phyloP scores from a whole-genome alignment of 2,329 filamentous ascomycete species.

The Pochonia chlamydosporia region DNA sequence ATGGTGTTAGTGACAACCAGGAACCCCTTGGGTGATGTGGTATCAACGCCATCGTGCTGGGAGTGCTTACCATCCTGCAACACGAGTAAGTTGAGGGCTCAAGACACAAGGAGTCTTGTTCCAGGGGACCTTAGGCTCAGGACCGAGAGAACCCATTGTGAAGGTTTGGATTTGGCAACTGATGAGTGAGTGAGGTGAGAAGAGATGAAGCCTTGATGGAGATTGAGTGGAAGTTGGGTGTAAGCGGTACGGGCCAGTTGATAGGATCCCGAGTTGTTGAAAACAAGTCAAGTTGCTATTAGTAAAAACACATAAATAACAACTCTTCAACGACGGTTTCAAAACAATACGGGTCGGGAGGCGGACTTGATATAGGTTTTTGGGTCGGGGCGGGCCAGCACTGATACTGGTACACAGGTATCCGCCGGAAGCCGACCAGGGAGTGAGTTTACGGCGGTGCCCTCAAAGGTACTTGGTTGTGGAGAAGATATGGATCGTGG shows the following conservation, averaged over 20 bases:
- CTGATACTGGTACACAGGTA: slow-evolving; percentile 2
- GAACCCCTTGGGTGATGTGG: too few species aligned
- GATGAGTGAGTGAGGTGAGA: not conserved
- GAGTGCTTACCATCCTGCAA: slow-evolving; percentile 66
- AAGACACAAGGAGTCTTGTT: slow-evolving; percentile 65
- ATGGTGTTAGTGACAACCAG: slow-evolving; percentile 2
- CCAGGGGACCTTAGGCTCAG: slow-evolving; percentile 51
- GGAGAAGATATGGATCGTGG: slow-evolving; percentile 12
- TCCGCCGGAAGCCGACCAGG: slow-evolving; percentile 12
- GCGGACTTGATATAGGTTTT: slow-evolving; percentile 10
- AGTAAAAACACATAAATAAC: not conserved
- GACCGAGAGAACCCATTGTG: slow-evolving; percentile 35
- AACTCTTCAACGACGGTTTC: not conserved
- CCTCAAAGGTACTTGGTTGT: slow-evolving; percentile 11
- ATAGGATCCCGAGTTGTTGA: slow-evolving; percentile 5
- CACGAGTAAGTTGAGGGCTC: slow-evolving; percentile 59
- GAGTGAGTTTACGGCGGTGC: slow-evolving; percentile 9
- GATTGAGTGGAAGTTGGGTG: slow-evolving; percentile 4
- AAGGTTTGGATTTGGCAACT: not conserved
- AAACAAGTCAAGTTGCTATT: not conserved
- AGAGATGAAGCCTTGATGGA: not conserved
- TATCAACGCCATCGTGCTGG: not conserved
- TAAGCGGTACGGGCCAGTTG: slow-evolving; percentile 2
- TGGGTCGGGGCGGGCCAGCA: not conserved
- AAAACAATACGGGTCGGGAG: not conserved